Evolutionary conservation across 2,329 filamentous ascomycete genomes (phyloP).

Genomic region (Trichoderma arundinaceum): DNA sequence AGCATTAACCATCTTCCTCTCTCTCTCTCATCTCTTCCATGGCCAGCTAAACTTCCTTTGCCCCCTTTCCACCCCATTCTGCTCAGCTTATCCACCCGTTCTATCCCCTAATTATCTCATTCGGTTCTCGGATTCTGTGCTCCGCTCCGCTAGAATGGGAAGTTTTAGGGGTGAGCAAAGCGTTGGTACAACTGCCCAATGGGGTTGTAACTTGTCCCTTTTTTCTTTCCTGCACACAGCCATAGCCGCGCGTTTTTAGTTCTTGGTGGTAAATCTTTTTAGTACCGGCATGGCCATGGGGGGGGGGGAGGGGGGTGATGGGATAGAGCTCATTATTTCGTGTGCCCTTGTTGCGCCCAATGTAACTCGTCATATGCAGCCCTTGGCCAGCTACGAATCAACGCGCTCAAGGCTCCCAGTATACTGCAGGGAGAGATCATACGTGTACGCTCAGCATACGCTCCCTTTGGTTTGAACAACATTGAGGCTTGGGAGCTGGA

Average conservation of each 20-base stretch:
- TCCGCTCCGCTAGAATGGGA: neutral
- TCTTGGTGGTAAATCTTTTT: constrained; percentile 15
- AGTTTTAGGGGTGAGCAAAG: neutral
- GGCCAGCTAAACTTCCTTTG: neutral
- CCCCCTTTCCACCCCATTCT: neutral
- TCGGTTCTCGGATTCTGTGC: neutral
- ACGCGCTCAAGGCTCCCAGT: neutral
- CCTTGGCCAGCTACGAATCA: constrained; percentile 7
- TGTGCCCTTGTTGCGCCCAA: neutral
- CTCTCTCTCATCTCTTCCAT: neutral
- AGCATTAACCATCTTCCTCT: neutral
- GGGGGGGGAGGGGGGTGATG: neutral
- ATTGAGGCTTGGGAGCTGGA: neutral
- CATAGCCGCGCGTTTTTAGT: neutral
- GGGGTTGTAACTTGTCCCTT: neutral
- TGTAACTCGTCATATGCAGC: constrained; percentile 23
- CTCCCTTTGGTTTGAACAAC: neutral
- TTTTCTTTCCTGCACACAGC: neutral
- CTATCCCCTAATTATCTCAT: neutral
- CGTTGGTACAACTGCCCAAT: neutral
- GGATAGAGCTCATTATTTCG: neutral
- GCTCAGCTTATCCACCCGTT: neutral
- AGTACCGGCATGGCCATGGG: constrained; percentile 19
- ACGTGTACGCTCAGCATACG: neutral
- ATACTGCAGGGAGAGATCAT: constrained; percentile 3